These are phyloP conservation scores for Phytophthora brassicae DNA, from an alignment of 352 stramenopile species.

Conservation along the genomic window DNA sequence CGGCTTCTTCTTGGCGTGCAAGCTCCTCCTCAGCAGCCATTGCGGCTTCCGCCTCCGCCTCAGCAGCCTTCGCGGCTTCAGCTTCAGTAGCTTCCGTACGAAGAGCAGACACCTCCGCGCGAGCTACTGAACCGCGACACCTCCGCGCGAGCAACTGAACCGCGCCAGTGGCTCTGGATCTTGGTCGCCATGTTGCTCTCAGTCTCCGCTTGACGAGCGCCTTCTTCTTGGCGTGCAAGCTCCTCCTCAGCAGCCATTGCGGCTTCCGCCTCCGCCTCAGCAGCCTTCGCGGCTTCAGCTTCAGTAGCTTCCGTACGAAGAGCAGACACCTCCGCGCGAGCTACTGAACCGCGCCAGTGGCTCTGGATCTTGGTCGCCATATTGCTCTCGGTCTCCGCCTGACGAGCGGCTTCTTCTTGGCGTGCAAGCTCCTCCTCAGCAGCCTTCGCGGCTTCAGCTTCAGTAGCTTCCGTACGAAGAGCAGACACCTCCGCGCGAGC, in stretches of 20 bases:
- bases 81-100: not conserved
- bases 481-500: constrained; percentile 9
- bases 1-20: constrained; percentile 1
- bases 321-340: not conserved
- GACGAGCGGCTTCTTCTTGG: not conserved
- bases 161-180: constrained; percentile 37
- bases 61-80: not conserved
- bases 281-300: not conserved
- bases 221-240: not conserved
- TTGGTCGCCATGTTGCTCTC: constrained; percentile 22
- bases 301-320: not conserved
- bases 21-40: not conserved
- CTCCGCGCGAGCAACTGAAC: constrained; percentile 10
- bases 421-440: not conserved
- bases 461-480: constrained; percentile 5
- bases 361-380: constrained; percentile 1
- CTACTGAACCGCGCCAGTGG: not conserved
- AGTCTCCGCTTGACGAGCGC: constrained; percentile 12
- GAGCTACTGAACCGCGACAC: constrained; percentile 21
- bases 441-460: constrained; percentile 1
- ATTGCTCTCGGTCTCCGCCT: not conserved
- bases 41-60: not conserved
- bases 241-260: not conserved
- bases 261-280: not conserved
- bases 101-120: not conserved